A percentile compares a stretch with the other conserved stretches of the same genome.
These are phyloP conservation scores for Gnetum montanum DNA, from an alignment of 75 land plant species.

Conservation along the genomic window DNA sequence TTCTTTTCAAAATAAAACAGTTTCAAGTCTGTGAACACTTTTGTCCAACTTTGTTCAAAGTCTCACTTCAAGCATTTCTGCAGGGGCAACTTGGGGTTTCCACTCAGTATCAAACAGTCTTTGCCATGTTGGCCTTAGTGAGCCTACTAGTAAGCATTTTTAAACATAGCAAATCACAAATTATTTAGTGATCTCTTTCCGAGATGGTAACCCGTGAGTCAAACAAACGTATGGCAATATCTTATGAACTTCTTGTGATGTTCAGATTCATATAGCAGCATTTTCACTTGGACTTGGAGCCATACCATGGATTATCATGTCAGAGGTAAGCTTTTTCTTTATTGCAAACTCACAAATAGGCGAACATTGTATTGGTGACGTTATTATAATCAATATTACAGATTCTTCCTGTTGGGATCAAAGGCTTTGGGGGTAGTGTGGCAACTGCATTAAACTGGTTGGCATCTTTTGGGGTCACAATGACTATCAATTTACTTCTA, in stretches of 20 bases:
- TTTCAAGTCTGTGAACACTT: neutral
- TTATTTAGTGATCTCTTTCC: no score
- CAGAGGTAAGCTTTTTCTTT: slow-evolving; percentile 61
- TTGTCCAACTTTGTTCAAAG: neutral
- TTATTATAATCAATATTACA: slow-evolving; percentile 24
- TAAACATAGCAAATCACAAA: no score
- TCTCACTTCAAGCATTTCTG: neutral
- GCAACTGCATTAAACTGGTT: slow-evolving; percentile 81
- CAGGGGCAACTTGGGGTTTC: neutral
- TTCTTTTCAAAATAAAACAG: neutral
- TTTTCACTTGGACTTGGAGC: slow-evolving; percentile 86
- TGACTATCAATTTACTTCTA: slow-evolving; percentile 63
- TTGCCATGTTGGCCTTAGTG: neutral
- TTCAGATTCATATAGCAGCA: slow-evolving; percentile 50
- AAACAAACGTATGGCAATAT: no score
- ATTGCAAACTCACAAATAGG: no score
- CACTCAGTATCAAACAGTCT: neutral
- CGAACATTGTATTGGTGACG: neutral
- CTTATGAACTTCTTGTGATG: no score
- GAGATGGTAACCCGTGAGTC: no score
- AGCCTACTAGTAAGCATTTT: slow-evolving; percentile 3
- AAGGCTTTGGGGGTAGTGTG: slow-evolving; percentile 77
- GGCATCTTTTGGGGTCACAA: slow-evolving; percentile 41
- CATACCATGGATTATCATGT: slow-evolving; percentile 96
- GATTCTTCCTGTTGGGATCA: slow-evolving; percentile 72